phyloP scores from a whole-genome alignment of 805 yeast species.

The Saturnispora diversa region DNA sequence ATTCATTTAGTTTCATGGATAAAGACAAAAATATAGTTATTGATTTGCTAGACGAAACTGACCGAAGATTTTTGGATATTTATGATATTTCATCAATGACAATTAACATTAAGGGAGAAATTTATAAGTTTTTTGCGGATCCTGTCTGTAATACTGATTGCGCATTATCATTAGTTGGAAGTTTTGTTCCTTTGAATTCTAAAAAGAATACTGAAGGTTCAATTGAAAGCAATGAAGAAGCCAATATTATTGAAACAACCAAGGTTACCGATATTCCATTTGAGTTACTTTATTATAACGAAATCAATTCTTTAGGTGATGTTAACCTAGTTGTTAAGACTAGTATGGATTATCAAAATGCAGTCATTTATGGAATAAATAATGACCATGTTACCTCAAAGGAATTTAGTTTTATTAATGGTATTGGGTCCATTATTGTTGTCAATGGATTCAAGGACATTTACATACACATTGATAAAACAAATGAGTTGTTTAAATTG shows the following conservation, averaged over 20 bases:
- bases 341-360: neutral
- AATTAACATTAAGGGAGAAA: neutral
- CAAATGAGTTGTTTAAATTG: slow-evolving; percentile 4
- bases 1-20: slow-evolving; percentile 1
- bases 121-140: slow-evolving; percentile 2
- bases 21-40: slow-evolving; percentile 6
- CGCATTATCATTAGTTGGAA: neutral
- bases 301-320: slow-evolving; percentile 1
- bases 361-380: neutral
- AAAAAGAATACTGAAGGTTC: neutral
- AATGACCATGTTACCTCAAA: neutral
- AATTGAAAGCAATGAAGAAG: too few species aligned
- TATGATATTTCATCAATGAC: slow-evolving; percentile 4
- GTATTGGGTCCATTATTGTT: neutral
- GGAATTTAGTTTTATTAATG: slow-evolving; percentile 1
- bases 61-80: slow-evolving; percentile 1
- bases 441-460: neutral
- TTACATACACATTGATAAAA: neutral
- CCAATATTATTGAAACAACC: too few species aligned
- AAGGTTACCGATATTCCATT: neutral
- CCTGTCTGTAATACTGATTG: too few species aligned
- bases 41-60: neutral
- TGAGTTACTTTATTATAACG: slow-evolving; percentile 1
- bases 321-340: slow-evolving; percentile 1
- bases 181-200: neutral